These are phyloP conservation scores for Talaromyces trachyspermus DNA, from an alignment of 495 filamentous ascomycete species.

Conservation along the genomic window DNA sequence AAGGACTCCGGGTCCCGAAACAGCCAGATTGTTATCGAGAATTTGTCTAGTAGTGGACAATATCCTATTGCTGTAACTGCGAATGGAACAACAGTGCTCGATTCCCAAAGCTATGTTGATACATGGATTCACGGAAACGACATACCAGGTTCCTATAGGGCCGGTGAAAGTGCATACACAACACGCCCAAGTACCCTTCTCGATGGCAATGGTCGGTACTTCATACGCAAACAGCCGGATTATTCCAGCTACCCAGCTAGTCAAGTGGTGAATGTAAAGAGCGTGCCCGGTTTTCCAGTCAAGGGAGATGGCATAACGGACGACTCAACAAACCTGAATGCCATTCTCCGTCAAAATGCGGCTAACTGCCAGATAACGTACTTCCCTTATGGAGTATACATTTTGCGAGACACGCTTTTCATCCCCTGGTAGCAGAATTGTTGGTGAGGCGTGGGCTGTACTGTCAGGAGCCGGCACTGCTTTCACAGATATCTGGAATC, in stretches of 20 bases:
- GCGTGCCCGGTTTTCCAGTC: slow-evolving; percentile 13
- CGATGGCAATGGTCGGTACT: slow-evolving; percentile 31
- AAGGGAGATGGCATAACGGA: slow-evolving; percentile 15
- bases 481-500: slow-evolving; percentile 42
- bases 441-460: slow-evolving; percentile 40
- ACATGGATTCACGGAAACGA: slow-evolving; percentile 36
- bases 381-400: slow-evolving; percentile 52
- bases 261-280: slow-evolving; percentile 34
- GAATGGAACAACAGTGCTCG: slow-evolving; percentile 33
- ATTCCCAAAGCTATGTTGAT: slow-evolving; percentile 37
- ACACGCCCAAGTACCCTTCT: slow-evolving; percentile 33
- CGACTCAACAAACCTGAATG: slow-evolving; percentile 28
- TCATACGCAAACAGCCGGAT: slow-evolving; percentile 49
- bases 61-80: slow-evolving; percentile 26
- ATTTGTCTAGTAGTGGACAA: slow-evolving; percentile 19
- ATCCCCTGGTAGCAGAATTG: slow-evolving; percentile 41
- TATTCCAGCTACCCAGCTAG: slow-evolving; percentile 28
- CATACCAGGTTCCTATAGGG: slow-evolving; percentile 26
- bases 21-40: slow-evolving; percentile 32
- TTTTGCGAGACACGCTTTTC: slow-evolving; percentile 43
- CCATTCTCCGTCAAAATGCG: slow-evolving; percentile 32
- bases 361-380: slow-evolving; percentile 36
- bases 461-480: slow-evolving; percentile 35
- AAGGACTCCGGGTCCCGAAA: slow-evolving; percentile 23
- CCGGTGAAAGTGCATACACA: slow-evolving; percentile 23